phyloP scores from a whole-genome alignment of 345 rosid genomes.

The Eucalyptus victrix region DNA sequence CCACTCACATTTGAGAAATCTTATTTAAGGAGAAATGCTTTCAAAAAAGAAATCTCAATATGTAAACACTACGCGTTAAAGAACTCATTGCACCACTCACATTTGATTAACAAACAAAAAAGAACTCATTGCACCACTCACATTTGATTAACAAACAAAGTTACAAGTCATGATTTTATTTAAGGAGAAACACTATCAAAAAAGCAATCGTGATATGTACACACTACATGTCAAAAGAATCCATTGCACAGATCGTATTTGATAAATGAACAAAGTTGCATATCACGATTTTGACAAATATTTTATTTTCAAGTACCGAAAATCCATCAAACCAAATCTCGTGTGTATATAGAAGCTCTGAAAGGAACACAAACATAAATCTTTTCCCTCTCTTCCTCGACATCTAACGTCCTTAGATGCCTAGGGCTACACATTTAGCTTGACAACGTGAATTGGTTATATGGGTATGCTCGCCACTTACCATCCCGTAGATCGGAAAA shows the following conservation, averaged over 20 bases:
- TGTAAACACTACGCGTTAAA: neutral
- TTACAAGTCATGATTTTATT: neutral
- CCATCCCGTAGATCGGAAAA: neutral
- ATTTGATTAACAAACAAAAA: neutral
- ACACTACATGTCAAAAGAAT: neutral
- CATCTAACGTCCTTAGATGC: neutral
- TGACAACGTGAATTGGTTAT: neutral
- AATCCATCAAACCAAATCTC: neutral
- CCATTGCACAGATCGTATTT: neutral
- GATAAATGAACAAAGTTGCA: neutral
- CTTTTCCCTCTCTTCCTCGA: neutral
- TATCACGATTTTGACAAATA: neutral
- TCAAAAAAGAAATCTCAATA: neutral
- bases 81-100: neutral
- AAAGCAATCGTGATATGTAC: neutral
- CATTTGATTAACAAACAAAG: neutral
- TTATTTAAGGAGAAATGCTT: neutral
- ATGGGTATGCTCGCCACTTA: neutral
- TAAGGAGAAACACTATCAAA: neutral
- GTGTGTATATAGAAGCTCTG: neutral
- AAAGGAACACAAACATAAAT: neutral
- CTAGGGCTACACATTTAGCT: neutral
- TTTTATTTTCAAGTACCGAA: neutral
- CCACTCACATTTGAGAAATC: no score
- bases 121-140: neutral